These are phyloP conservation scores for Rhexocercosporidium sp. DNA, from an alignment of 2,329 filamentous ascomycete genomes.

Conservation along the genomic window DNA sequence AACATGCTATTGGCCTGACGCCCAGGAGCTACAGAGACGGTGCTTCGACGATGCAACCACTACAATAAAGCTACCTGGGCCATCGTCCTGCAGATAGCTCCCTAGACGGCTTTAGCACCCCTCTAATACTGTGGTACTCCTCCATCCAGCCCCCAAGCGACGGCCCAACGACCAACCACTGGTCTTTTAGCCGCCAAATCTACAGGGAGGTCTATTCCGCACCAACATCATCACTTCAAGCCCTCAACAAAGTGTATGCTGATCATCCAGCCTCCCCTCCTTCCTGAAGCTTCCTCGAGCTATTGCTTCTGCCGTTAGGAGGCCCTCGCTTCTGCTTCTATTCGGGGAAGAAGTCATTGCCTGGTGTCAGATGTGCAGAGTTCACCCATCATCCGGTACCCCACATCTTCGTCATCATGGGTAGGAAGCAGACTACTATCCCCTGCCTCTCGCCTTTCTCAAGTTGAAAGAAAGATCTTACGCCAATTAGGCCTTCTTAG, in stretches of 20 bases:
- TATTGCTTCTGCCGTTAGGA: slow-evolving; percentile 9
- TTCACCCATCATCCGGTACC: slow-evolving; percentile 16
- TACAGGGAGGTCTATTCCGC: slow-evolving; percentile 8
- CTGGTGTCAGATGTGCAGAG: slow-evolving; percentile 16
- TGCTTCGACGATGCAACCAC: background rate
- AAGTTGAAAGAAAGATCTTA: slow-evolving; percentile 6
- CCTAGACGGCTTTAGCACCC: slow-evolving; percentile 4
- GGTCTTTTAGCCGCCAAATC: slow-evolving; percentile 7
- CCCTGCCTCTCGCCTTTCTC: background rate
- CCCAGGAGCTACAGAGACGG: background rate
- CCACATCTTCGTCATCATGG: slow-evolving; percentile 20
- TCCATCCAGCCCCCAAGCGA: slow-evolving; percentile 1
- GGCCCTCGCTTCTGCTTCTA: slow-evolving; percentile 1
- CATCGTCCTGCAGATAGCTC: background rate
- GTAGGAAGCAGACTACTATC: slow-evolving; percentile 6
- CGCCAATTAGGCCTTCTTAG: background rate
- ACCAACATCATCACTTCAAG: background rate
- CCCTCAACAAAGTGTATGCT: slow-evolving; percentile 4
- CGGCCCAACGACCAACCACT: background rate
- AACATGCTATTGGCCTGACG: background rate
- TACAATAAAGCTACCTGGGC: background rate
- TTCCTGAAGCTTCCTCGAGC: slow-evolving; percentile 1
- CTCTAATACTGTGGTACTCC: slow-evolving; percentile 2
- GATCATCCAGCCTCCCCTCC: slow-evolving; percentile 10
- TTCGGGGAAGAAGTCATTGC: slow-evolving; percentile 4